Conservation (phyloP, 169 alveolate species). For the Plasmodium coatneyi region DNA sequence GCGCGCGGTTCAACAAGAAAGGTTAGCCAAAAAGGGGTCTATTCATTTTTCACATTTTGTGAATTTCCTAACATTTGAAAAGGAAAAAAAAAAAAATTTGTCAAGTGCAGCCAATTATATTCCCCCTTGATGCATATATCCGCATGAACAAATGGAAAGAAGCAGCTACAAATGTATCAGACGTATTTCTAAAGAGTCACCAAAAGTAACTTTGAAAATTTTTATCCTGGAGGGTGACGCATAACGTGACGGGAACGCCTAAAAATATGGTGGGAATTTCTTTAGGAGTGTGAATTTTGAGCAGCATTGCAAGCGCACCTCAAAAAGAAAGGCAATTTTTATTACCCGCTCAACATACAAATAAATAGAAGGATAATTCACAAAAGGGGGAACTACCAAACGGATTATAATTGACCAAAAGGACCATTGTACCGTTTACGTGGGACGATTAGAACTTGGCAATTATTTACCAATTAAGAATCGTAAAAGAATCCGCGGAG, state of each 20-base stretch:
- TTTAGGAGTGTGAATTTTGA: background rate
- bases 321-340: background rate
- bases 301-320: background rate
- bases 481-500: background rate
- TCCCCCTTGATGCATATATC: background rate
- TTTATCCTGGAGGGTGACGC: background rate
- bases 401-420: background rate
- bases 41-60: background rate
- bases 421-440: background rate
- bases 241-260: background rate
- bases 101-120: background rate
- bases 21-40: background rate
- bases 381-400: background rate
- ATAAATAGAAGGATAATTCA: background rate
- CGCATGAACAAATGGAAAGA: background rate
- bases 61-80: background rate
- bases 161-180: background rate
- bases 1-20: background rate
- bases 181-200: background rate
- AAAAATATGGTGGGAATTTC: background rate
- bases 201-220: background rate
- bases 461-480: background rate
- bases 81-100: background rate
- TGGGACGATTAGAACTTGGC: background rate
- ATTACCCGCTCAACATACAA: background rate